Evolutionary conservation across 2,329 filamentous ascomycete species (phyloP).

Genomic region (Dothideomycetes sp.): DNA sequence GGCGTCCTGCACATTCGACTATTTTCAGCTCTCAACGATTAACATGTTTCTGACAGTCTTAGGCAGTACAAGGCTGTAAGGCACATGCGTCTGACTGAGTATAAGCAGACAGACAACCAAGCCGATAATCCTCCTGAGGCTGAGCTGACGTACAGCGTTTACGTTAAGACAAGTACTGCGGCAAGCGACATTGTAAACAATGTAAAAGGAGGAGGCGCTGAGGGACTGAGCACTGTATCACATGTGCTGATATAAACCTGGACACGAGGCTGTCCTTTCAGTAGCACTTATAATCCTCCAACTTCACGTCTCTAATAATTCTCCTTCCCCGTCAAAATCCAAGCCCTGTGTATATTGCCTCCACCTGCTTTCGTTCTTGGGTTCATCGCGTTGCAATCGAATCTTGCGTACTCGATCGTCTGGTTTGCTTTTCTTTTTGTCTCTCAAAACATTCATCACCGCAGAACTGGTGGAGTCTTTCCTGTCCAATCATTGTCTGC

Average conservation of each 20-base stretch:
- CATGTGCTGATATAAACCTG: constrained; percentile 7
- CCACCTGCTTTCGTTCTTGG: not conserved
- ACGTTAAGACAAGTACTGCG: constrained; percentile 8
- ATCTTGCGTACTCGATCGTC: not conserved
- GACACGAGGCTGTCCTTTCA: too few species aligned
- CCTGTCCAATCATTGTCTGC: too few species aligned
- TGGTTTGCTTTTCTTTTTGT: not conserved
- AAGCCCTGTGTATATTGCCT: not conserved
- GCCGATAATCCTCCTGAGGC: not conserved
- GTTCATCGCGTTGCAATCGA: not conserved
- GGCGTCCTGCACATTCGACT: too few species aligned
- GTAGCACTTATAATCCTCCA: too few species aligned
- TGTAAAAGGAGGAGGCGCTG: not conserved
- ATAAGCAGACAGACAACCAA: not conserved
- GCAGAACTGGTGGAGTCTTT: too few species aligned
- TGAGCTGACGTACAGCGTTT: constrained; percentile 5
- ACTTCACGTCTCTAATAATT: not conserved
- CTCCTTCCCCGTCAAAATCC: not conserved
- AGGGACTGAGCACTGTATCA: too few species aligned
- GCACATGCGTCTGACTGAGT: too few species aligned
- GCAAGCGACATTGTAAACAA: constrained; percentile 3
- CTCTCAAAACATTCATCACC: not conserved
- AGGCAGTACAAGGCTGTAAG: constrained; percentile 1
- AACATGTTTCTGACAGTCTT: too few species aligned
- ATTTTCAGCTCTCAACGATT: too few species aligned